Conservation (phyloP, 164 flowering plant genomes). For the Stephania yunnanensis region DNA sequence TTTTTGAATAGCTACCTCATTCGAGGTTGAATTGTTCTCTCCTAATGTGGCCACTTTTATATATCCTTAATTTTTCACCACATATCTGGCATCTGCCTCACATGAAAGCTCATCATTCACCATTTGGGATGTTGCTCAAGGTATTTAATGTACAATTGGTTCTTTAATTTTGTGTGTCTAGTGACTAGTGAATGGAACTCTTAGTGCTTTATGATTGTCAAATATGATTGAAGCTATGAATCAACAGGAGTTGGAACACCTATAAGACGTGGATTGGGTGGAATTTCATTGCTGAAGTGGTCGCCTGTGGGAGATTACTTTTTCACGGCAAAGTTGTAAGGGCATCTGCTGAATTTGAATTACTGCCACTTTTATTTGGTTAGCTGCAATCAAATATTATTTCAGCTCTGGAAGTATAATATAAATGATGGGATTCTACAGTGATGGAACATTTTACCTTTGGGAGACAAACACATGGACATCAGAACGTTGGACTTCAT, state of each 20-base stretch:
- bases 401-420: constrained; percentile 1
- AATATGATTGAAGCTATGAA: constrained; percentile 2
- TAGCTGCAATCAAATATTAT: not conserved
- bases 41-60: constrained; percentile 41
- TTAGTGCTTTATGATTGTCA: not conserved
- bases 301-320: constrained; percentile 96
- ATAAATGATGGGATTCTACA: constrained; percentile 22
- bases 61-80: constrained; percentile 53
- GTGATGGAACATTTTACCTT: constrained; percentile 95
- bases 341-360: not conserved
- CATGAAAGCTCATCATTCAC: constrained; percentile 85
- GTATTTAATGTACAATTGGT: constrained; percentile 26
- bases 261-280: constrained; percentile 91
- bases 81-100: constrained; percentile 93
- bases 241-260: constrained; percentile 74
- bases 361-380: constrained; percentile 1
- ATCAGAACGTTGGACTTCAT: constrained; percentile 91
- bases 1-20: not conserved
- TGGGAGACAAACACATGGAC: constrained; percentile 99
- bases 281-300: constrained; percentile 87
- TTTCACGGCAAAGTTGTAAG: constrained; percentile 81
- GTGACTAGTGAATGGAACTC: not conserved
- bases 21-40: not conserved
- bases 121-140: constrained; percentile 97
- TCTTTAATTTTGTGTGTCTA: not conserved